Evolutionary conservation across 75 land plant genomes (phyloP).

Genomic region (Sequoia sempervirens): DNA sequence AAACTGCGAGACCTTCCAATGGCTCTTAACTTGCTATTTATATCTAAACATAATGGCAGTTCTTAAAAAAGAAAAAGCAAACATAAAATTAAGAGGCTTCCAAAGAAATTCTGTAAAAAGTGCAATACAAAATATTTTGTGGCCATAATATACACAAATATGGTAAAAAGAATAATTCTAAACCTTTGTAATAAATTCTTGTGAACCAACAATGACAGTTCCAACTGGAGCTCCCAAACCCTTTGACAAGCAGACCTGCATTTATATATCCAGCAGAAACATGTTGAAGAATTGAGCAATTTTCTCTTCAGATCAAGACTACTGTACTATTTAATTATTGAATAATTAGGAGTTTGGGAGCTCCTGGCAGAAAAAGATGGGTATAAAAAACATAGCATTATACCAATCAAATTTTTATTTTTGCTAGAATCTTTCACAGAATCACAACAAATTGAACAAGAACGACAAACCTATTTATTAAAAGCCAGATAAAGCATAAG

Average conservation of each 20-base stretch:
- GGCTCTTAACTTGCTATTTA: background rate
- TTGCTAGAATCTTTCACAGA: background rate
- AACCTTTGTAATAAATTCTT: conserved; percentile 84
- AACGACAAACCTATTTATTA: background rate
- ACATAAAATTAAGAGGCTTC: background rate
- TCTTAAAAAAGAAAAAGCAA: background rate
- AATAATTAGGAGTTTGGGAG: background rate
- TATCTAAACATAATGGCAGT: background rate
- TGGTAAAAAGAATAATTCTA: background rate
- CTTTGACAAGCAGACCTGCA: conserved; percentile 89
- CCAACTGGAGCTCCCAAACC: conserved; percentile 96
- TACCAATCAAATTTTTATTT: background rate
- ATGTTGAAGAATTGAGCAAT: background rate
- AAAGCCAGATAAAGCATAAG: background rate
- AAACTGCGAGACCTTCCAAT: background rate
- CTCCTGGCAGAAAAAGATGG: background rate
- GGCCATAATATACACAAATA: background rate
- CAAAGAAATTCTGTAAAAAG: background rate
- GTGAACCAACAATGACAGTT: conserved; percentile 84
- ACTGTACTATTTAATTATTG: background rate
- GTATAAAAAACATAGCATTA: background rate
- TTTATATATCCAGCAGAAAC: background rate
- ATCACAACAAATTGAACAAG: background rate
- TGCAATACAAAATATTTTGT: background rate
- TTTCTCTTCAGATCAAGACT: background rate